Evolutionary conservation across 495 filamentous ascomycete species (phyloP), one percentile per base, ranked within the genome.

Genomic region (Penicillium paradoxum): DNA sequence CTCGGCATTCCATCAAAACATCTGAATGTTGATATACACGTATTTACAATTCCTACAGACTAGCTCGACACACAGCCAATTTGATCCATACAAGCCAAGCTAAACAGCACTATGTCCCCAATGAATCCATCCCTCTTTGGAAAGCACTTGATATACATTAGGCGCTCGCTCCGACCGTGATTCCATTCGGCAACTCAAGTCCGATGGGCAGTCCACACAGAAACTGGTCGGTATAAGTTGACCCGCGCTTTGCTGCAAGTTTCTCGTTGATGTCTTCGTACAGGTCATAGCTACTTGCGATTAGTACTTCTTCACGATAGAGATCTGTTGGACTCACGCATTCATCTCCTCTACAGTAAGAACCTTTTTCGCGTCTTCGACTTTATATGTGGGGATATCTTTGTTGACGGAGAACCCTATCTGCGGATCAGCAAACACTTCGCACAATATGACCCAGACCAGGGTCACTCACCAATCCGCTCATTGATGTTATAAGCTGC

Each of bases 341-440:
- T 79, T 78, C 74, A 79, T 79, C 44, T 79, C 75, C 51, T 78
- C 75, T 32, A 78, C 76, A 0, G 75, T 79, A n/a, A 79, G 53
- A 25, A 75, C 74, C 41, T 72, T 66, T 53, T 74, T 73, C 54
- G 72, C 64, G 54, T 77, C 69, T 36, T 68, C 68, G 4, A 78
- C 75, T 45, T 69, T 74, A 54, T 79, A 78, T n/a, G 64, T 63
- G 13, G 68, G 50, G 33, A 56, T 75, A 30, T 65, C 41, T 8
- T 66, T 75, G 43, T 79, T 77, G 43, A 64, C 68, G 11, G 73
- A 77, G 55, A 79, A 79, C 1, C 75, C 75, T 69, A 39, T 40
- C 2, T 13, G 2, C 22, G 29, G 0, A 8, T 49, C 24, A 49
- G 24, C 4, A 39, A 19, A 25, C 5, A 21, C 15, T 21, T 4